Conservation (phyloP, 2,329 filamentous ascomycete genomes). For the Bimuria novae-zelandiae region DNA sequence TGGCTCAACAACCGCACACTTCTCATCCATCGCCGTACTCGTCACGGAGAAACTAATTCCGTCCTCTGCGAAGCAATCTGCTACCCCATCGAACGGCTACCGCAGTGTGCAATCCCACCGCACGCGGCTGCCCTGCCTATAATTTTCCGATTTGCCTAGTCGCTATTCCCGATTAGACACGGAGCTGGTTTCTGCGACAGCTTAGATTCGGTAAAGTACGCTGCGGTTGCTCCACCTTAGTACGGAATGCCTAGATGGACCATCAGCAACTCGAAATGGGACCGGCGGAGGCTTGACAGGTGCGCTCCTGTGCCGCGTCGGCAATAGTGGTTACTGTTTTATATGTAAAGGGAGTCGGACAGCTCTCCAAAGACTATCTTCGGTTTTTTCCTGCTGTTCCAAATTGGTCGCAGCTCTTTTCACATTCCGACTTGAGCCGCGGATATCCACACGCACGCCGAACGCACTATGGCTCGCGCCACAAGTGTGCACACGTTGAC, state of each 20-base stretch:
- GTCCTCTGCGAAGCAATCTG: conserved; percentile 21
- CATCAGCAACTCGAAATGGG: conserved; percentile 30
- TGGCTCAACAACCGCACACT: conserved; percentile 4
- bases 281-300: conserved; percentile 30
- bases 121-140: conserved; percentile 19
- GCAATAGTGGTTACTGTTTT: conserved; percentile 24
- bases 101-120: conserved; percentile 8
- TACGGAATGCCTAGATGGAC: conserved; percentile 31
- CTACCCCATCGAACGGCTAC: conserved; percentile 18
- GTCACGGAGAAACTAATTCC: conserved; percentile 31
- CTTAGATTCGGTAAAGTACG: conserved; percentile 15
- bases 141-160: conserved; percentile 24
- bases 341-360: conserved; percentile 29
- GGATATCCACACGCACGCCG: not conserved
- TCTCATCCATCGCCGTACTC: not conserved
- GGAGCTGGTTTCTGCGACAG: conserved; percentile 19
- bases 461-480: conserved; percentile 30
- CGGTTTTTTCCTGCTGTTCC: not conserved
- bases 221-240: conserved; percentile 23
- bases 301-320: conserved; percentile 19
- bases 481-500: conserved; percentile 39
- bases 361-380: not conserved
- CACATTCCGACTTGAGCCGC: conserved; percentile 2
- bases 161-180: conserved; percentile 30
- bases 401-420: conserved; percentile 1